Evolutionary conservation across 495 filamentous ascomycete species (phyloP).

Genomic region (Daldinia vernicosa): DNA sequence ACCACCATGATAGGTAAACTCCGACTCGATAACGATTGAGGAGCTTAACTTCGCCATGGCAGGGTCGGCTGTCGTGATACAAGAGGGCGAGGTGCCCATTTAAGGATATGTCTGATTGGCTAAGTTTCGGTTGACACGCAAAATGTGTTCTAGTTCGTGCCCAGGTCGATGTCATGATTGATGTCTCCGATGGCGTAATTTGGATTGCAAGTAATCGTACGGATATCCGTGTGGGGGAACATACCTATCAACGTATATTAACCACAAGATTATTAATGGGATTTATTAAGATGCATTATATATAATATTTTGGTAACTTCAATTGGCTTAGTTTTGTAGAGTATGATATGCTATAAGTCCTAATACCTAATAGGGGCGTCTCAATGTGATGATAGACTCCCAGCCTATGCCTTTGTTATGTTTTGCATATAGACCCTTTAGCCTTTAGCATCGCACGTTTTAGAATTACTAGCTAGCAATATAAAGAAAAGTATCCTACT

Average conservation of each 20-base stretch:
- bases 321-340: neutral
- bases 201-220: conserved; percentile 47
- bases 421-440: neutral
- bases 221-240: conserved; percentile 18
- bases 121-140: neutral
- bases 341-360: too few species aligned
- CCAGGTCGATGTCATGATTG: conserved; percentile 51
- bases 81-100: neutral
- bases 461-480: neutral
- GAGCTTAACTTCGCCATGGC: conserved; percentile 33
- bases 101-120: conserved; percentile 24
- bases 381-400: neutral
- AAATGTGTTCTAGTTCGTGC: conserved; percentile 5
- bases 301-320: neutral
- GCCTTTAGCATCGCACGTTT: neutral
- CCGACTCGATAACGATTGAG: conserved; percentile 29
- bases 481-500: neutral
- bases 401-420: neutral
- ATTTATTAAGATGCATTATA: neutral
- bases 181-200: conserved; percentile 73
- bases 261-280: neutral
- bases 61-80: conserved; percentile 36
- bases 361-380: neutral
- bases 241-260: neutral
- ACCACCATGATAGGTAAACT: conserved; percentile 12